These are phyloP conservation scores for Fusarium sp. DNA, from an alignment of 2,329 filamentous ascomycete genomes.

Conservation along the genomic window DNA sequence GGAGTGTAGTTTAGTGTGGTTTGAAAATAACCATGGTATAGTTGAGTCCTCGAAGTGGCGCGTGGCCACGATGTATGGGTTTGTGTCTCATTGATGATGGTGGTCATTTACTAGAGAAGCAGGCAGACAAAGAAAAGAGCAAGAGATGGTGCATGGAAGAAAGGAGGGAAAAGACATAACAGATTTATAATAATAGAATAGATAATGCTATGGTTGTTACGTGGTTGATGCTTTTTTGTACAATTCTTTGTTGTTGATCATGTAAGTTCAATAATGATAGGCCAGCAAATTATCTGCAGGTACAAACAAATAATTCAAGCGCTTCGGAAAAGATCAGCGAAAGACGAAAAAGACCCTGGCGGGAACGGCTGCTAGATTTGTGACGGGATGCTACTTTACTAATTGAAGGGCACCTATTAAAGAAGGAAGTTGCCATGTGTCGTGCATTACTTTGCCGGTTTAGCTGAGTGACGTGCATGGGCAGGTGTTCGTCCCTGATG, in stretches of 20 bases:
- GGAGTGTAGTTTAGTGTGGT: not conserved
- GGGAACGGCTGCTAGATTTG: constrained; percentile 13
- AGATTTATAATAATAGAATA: not conserved
- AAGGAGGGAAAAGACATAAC: not conserved
- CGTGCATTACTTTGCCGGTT: constrained; percentile 29
- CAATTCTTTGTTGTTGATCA: constrained; percentile 16
- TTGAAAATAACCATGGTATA: constrained; percentile 7
- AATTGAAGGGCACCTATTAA: constrained; percentile 25
- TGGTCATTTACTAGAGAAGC: constrained; percentile 31
- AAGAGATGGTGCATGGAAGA: not conserved
- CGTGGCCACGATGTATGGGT: constrained; percentile 28
- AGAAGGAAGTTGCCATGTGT: constrained; percentile 21
- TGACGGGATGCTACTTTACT: constrained; percentile 4
- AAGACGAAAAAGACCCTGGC: constrained; percentile 1
- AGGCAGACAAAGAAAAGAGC: constrained; percentile 16
- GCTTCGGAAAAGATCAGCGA: constrained; percentile 20
- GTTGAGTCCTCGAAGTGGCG: constrained; percentile 14
- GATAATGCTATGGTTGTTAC: not conserved
- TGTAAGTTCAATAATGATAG: not conserved
- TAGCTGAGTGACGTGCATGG: constrained; percentile 40
- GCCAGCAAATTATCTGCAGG: not conserved
- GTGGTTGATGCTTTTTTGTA: not conserved
- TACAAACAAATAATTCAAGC: not conserved
- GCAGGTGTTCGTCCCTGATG: constrained; percentile 39
- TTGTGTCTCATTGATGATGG: constrained; percentile 36